Base-by-base conservation (phyloP, 202 grass and related monocot genomes). In the Cymbopogon flexuosus region DNA sequence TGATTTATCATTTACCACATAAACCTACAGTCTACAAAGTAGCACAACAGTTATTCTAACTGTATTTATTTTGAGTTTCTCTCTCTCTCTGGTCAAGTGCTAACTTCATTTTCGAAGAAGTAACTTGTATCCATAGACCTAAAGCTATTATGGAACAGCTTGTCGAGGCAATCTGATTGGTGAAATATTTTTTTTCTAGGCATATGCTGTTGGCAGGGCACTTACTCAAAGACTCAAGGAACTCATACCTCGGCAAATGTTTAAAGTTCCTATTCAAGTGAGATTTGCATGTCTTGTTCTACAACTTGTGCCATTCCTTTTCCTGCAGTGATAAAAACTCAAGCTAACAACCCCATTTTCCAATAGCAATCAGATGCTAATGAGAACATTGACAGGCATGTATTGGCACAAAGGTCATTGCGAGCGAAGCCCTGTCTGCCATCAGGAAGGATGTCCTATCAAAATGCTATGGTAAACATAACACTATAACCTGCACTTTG, bases 241-340 rank as follows among this genome's bases (percentile, higher is more conserved):
- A 86, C 92, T 97, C 63, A 97, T 97, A 87, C 94, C 94, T 75
- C 88, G 94, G 70, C 94, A 97, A 75, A 91, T 97, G 94, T 97
- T 97, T 84, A 97, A 81, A 89, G 80, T 97, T 75, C 94, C 94
- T 75, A 97, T 97, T 73, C 94, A 97, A 82, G 94, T 97, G 78
- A 79, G 83, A 69, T 81, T 60, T 68, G 68, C 54, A 12, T 76
- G 2, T 83, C 40, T 88, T 73, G 6, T 83, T 86, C 71, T 69
- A 12, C 29, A 74, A 24, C 21, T 57, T 87, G 46, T 76, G 18
- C 62, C 59, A 62, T 40, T 79, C 13, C 10, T 57, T 68, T 81
- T 77, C 29, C 4, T 3, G 29, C 8, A 65, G 56, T 52, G 6
- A 42, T 12, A 57, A 56, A 81, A 65, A 23, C 42, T 46, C 43